A percentile compares a stretch with the other conserved stretches of the same genome.
These are phyloP conservation scores for Halocafeteria seosinensis DNA, from an alignment of 108 stramenopile genomes.

Conservation along the genomic window DNA sequence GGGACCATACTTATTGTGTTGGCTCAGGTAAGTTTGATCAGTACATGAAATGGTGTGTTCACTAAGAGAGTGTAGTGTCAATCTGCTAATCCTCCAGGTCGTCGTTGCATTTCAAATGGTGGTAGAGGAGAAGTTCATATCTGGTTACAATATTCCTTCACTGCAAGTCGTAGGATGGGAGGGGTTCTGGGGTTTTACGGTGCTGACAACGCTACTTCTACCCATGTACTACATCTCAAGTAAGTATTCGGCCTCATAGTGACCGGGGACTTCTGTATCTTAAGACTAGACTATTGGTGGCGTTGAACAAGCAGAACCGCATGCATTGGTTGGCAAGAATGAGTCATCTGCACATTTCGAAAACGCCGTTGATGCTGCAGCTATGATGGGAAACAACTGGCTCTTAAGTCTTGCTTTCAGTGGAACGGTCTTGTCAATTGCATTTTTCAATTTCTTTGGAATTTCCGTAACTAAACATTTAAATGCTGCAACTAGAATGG, in stretches of 20 bases:
- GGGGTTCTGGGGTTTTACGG: neutral
- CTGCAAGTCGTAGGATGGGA: conserved; percentile 1
- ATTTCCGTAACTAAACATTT: neutral
- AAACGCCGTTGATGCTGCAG: neutral
- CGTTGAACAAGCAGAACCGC: too few species aligned
- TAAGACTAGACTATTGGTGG: too few species aligned
- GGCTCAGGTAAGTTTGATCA: too few species aligned
- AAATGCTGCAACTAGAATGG: neutral
- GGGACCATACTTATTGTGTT: neutral
- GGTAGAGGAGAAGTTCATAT: neutral
- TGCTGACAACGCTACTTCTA: neutral
- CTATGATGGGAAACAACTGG: neutral
- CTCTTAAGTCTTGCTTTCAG: neutral
- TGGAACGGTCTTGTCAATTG: conserved; percentile 1
- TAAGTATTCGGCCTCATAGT: too few species aligned
- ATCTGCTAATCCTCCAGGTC: too few species aligned
- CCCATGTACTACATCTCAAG: conserved; percentile 3
- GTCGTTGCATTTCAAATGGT: conserved; percentile 2
- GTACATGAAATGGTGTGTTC: too few species aligned
- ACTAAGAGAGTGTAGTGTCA: too few species aligned
- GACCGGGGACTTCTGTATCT: too few species aligned
- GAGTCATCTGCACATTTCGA: neutral
- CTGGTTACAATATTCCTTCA: conserved; percentile 1
- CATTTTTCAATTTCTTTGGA: neutral
- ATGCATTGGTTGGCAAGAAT: too few species aligned